A percentile compares a stretch with the other conserved stretches of the same genome.
phyloP scores from a whole-genome alignment of 1,139 yeast genomes.

The Eremothecium gossypii region DNA sequence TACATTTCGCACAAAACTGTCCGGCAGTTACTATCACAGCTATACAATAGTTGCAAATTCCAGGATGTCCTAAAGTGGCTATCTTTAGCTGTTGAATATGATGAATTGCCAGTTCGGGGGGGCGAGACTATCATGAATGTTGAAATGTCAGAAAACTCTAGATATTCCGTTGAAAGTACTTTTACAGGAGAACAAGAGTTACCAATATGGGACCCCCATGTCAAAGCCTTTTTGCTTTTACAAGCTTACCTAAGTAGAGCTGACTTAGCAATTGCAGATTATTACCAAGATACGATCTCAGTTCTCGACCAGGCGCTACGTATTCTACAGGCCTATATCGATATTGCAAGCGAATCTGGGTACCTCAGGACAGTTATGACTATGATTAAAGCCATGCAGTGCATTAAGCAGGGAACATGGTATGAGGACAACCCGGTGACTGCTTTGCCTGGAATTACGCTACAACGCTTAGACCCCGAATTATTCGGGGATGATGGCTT shows the following conservation, averaged over 20 bases:
- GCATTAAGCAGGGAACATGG: conserved; percentile 86
- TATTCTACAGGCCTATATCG: conserved; percentile 85
- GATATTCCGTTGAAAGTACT: conserved; percentile 51
- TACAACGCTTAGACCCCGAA: conserved; percentile 28
- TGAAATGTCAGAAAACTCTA: conserved; percentile 75
- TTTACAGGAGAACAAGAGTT: conserved; percentile 39
- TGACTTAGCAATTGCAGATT: conserved; percentile 90
- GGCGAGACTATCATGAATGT: conserved; percentile 89
- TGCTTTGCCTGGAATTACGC: conserved; percentile 60
- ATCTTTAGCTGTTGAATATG: conserved; percentile 79
- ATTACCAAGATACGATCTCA: conserved; percentile 86
- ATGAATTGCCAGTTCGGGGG: conserved; percentile 88
- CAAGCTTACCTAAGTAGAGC: conserved; percentile 83
- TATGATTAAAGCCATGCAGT: conserved; percentile 67
- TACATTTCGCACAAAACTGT: conserved; percentile 89
- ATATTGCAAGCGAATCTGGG: conserved; percentile 81
- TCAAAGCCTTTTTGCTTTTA: conserved; percentile 72
- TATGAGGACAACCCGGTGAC: conserved; percentile 65
- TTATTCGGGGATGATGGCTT: conserved; percentile 25
- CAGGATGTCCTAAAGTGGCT: conserved; percentile 64
- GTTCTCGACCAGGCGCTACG: conserved; percentile 92
- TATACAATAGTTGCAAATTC: conserved; percentile 45
- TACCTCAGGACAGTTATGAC: conserved; percentile 50
- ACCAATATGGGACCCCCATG: conserved; percentile 92
- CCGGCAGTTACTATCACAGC: conserved; percentile 50